Percentiles rank a stretch among this genome's conserved stretches.
Evolutionary conservation across 768 basidiomycete species (phyloP).

Genomic region (Cubamyces lactineus): DNA sequence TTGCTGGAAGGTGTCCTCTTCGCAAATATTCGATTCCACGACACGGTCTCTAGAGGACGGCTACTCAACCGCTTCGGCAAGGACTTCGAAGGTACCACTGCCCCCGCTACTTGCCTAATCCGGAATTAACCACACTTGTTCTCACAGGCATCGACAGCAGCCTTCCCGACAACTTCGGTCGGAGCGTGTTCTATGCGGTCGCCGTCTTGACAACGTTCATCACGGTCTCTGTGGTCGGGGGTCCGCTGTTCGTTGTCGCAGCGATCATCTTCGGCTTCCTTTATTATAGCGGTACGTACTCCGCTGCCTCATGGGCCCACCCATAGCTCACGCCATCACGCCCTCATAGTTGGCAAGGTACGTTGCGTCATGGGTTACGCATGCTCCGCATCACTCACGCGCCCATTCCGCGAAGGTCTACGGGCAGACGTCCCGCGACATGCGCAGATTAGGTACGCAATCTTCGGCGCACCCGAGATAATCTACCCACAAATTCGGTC

Average conservation of each 20-base stretch:
- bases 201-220: constrained; percentile 71
- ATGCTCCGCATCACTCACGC: constrained; percentile 84
- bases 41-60: constrained; percentile 86
- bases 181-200: constrained; percentile 72
- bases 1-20: constrained; percentile 83
- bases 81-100: constrained; percentile 70
- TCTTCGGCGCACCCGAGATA: constrained; percentile 23
- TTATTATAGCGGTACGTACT: constrained; percentile 69
- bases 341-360: constrained; percentile 50
- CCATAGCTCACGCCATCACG: constrained; percentile 29
- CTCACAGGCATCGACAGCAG: constrained; percentile 75
- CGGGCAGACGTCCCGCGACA: constrained; percentile 85
- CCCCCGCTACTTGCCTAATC: constrained; percentile 1
- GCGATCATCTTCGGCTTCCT: constrained; percentile 56
- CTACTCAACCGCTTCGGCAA: constrained; percentile 86
- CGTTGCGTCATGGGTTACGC: constrained; percentile 53
- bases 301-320: background rate
- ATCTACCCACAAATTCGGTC: constrained; percentile 18
- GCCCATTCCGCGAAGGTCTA: constrained; percentile 61
- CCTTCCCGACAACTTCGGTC: constrained; percentile 84
- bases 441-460: constrained; percentile 71
- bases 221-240: constrained; percentile 80
- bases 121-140: constrained; percentile 5
- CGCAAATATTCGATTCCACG: constrained; percentile 90
- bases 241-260: constrained; percentile 70